These are phyloP conservation scores for Penicillium malachiteum DNA, from an alignment of 495 filamentous ascomycete species.

Conservation along the genomic window DNA sequence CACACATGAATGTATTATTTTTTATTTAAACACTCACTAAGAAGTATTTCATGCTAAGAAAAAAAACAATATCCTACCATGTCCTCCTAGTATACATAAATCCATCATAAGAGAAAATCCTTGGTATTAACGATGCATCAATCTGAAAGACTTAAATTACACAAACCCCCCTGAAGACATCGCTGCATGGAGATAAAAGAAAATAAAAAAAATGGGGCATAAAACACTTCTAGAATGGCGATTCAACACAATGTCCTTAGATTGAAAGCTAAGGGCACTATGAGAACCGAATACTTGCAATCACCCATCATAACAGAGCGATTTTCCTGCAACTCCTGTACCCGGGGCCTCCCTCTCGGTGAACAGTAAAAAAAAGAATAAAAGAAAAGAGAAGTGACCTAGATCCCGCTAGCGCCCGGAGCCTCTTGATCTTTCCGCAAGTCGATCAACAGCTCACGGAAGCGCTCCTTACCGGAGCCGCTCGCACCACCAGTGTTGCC, in stretches of 20 bases:
- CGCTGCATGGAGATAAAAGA: constrained; percentile 32
- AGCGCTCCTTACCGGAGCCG: constrained; percentile 90
- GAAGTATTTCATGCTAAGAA: too few relatives aligned
- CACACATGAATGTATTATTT: constrained; percentile 11
- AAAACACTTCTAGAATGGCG: constrained; percentile 17
- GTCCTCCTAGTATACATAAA: too few relatives aligned
- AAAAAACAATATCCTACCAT: too few relatives aligned
- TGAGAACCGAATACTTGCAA: constrained; percentile 4
- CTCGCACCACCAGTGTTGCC: constrained; percentile 77
- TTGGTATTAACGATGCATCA: constrained; percentile 31
- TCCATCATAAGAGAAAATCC: constrained; percentile 2
- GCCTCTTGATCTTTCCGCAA: constrained; percentile 93
- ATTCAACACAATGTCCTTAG: constrained; percentile 12
- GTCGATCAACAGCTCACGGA: constrained; percentile 85
- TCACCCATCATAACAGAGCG: not conserved
- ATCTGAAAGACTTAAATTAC: constrained; percentile 32
- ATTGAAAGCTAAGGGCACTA: constrained; percentile 15
- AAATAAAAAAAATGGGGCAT: constrained; percentile 19
- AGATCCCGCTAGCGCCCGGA: constrained; percentile 64
- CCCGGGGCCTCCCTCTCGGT: not conserved
- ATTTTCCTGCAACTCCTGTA: constrained; percentile 1
- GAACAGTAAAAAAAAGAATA: not conserved
- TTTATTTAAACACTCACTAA: too few relatives aligned
- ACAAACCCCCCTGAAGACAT: constrained; percentile 23
- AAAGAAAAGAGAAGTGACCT: constrained; percentile 11